Base-by-base conservation (phyloP, 202 grass and related monocot species). In the Eragrostis tef region DNA sequence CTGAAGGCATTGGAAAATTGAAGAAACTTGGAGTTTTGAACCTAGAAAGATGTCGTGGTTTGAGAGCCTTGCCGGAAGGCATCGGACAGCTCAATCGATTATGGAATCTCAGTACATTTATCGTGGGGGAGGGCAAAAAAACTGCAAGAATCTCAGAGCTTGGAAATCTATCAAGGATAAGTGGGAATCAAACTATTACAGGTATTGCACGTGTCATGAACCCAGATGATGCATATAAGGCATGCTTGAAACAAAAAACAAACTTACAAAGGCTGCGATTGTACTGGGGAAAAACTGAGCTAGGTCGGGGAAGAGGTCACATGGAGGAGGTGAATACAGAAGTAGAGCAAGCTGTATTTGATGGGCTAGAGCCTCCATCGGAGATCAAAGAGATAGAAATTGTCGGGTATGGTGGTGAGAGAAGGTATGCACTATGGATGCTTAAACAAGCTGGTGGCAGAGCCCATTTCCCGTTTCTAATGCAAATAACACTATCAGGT, bases 11-110 rank as follows among this genome's bases (percentile, higher is more conserved):
- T 9, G 50, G 20, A 15, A 50, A 85, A 44, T 36, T 85, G 39
- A 58, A 29, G 21, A 61, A 46, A 47, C 73, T 85, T 9, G 68
- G 41, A n/a, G 42, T 39, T 36, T 54, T 86, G 47, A 6, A 75
- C 31, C 2, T 67, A 19, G 3, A 36, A 11, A 0, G 6, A 0
- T 56, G 44, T 17, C 0, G 11, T 0, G 31, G 54, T 16, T 42
- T 80, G 51, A 1, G 64, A 6, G 31, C 45, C 34, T 54, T 80
- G 13, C 77, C 77, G 5, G 34, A 50, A 53, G 64, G 77, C 6
- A 44, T 57, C 1, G 26, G 15, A 57, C 48, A 69, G 15, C 36
- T 69, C 3, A 44, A 3, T 80, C 64, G 22, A 36, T 36, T 79
- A 19, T 21, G 9, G 25, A 43, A 16, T 11, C 6, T 79, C 13